Evolutionary conservation across 345 rosid genomes (phyloP).

Genomic region (Cochlearia excelsa): DNA sequence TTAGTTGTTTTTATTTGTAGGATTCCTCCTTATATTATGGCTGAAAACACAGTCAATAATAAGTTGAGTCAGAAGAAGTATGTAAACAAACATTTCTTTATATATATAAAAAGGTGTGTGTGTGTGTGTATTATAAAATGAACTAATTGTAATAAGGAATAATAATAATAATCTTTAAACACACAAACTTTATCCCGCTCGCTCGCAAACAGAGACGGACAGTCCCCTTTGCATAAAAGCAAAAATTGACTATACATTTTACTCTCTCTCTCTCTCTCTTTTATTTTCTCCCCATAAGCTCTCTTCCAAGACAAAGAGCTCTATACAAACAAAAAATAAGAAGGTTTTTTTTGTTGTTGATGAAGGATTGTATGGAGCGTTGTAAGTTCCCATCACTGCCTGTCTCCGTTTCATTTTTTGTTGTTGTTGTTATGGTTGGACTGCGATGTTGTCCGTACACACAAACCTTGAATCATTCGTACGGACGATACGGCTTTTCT

Average conservation of each 20-base stretch:
- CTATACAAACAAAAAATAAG: background rate
- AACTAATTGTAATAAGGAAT: background rate
- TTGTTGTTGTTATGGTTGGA: background rate
- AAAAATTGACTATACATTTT: slow-evolving; percentile 30
- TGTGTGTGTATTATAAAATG: background rate
- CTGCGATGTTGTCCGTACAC: background rate
- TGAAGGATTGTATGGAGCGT: slow-evolving; percentile 17
- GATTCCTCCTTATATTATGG: slow-evolving; percentile 12
- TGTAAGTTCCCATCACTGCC: slow-evolving; percentile 23
- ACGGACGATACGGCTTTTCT: background rate
- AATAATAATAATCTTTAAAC: slow-evolving; percentile 26
- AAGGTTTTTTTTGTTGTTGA: background rate
- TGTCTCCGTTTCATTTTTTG: slow-evolving; percentile 9
- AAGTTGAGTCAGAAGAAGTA: slow-evolving; percentile 3
- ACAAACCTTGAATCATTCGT: background rate
- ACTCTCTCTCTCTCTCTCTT: slow-evolving; percentile 32
- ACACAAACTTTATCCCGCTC: slow-evolving; percentile 31
- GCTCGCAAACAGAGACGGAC: slow-evolving; percentile 13
- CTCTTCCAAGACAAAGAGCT: slow-evolving; percentile 7
- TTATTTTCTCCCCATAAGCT: background rate
- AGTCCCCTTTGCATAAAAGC: slow-evolving; percentile 35
- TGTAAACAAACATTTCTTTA: slow-evolving; percentile 14
- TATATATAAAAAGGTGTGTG: slow-evolving; percentile 4
- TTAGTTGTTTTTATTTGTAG: background rate
- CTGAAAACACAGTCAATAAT: slow-evolving; percentile 30